Evolutionary conservation across 2,329 filamentous ascomycete species (phyloP).

Genomic region (Aspergillus ochraceoroseus): DNA sequence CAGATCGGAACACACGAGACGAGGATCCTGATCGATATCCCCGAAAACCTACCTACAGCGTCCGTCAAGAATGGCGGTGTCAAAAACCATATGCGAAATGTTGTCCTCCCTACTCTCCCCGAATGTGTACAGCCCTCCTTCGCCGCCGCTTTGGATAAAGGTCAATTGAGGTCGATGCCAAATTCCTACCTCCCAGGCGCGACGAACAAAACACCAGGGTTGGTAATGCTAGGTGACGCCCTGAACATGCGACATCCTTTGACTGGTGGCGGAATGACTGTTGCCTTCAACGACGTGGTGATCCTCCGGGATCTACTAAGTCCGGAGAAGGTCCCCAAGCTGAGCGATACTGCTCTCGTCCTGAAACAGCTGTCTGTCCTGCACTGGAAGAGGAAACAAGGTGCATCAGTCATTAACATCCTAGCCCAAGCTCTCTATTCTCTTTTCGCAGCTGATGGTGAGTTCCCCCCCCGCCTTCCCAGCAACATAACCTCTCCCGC

Average conservation of each 20-base stretch:
- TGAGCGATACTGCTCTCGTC: conserved; percentile 64
- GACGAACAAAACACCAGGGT: conserved; percentile 64
- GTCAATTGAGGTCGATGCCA: conserved; percentile 83
- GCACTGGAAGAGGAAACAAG: conserved; percentile 79
- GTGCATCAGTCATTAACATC: conserved; percentile 90
- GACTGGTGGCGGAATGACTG: conserved; percentile 96
- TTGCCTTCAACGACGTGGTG: conserved; percentile 88
- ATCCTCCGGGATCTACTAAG: conserved; percentile 69
- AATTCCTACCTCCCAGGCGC: conserved; percentile 87
- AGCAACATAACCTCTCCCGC: neutral
- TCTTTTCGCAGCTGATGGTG: conserved; percentile 77
- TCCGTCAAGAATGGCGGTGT: conserved; percentile 72
- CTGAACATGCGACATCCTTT: conserved; percentile 99
- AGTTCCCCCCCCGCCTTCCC: conserved; percentile 10
- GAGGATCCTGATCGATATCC: conserved; percentile 81
- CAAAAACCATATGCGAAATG: conserved; percentile 73
- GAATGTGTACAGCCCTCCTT: conserved; percentile 67
- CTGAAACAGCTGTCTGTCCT: conserved; percentile 65
- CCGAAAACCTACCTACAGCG: conserved; percentile 68
- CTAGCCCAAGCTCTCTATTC: conserved; percentile 91
- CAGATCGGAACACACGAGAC: conserved; percentile 96
- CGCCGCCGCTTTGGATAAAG: conserved; percentile 67
- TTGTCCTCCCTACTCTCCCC: conserved; percentile 74
- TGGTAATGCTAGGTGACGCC: conserved; percentile 84
- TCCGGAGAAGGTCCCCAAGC: conserved; percentile 61